A percentile compares a stretch with the other conserved stretches of the same genome.
These are phyloP conservation scores for Monilinia fructigena DNA, from an alignment of 2,329 filamentous ascomycete species.

Conservation along the genomic window DNA sequence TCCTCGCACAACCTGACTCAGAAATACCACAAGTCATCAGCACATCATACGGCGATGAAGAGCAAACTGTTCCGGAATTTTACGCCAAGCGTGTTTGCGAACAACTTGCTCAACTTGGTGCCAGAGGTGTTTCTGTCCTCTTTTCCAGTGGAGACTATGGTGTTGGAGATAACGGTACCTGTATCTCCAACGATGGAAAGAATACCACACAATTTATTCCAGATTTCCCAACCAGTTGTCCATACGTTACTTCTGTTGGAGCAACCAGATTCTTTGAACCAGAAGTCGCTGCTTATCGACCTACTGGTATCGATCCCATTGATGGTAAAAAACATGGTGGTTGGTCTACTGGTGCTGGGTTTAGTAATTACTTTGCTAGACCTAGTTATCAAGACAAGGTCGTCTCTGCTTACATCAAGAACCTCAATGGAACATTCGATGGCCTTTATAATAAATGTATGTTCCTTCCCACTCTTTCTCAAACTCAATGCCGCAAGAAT, in stretches of 20 bases:
- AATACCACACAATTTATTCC: constrained; percentile 54
- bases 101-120: constrained; percentile 53
- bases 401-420: constrained; percentile 45
- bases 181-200: constrained; percentile 55
- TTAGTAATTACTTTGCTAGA: constrained; percentile 50
- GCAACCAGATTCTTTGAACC: constrained; percentile 30
- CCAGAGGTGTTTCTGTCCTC: constrained; percentile 54
- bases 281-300: constrained; percentile 38
- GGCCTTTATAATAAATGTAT: constrained; percentile 45
- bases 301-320: constrained; percentile 36
- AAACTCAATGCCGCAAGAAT: not conserved
- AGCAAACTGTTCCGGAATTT: constrained; percentile 52
- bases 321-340: constrained; percentile 36
- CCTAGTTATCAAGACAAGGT: constrained; percentile 48
- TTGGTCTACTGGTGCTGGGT: constrained; percentile 50
- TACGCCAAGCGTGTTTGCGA: constrained; percentile 56
- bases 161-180: constrained; percentile 43
- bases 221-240: constrained; percentile 52
- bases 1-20: constrained; percentile 45
- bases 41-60: constrained; percentile 59
- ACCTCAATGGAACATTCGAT: constrained; percentile 47
- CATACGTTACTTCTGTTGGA: constrained; percentile 34
- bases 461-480: not conserved
- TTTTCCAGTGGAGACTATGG: constrained; percentile 54
- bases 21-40: constrained; percentile 56